Evolutionary conservation across 2,329 filamentous ascomycete genomes (phyloP), one percentile per base, ranked within the genome.

Genomic region (Fusarium robinianum): DNA sequence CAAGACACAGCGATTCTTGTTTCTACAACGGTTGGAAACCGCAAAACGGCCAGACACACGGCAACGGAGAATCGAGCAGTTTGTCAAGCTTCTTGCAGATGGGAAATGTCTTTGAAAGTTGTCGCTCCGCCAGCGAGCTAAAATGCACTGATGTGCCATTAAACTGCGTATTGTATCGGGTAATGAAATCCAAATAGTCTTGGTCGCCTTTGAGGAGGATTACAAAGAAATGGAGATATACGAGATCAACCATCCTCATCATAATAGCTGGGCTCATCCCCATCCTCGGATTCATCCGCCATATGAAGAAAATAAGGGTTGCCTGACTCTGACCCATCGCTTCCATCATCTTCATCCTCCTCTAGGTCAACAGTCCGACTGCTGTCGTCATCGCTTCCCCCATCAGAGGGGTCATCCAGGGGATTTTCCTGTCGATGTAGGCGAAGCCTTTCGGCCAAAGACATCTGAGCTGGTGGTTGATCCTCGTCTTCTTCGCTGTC

Each of bases 1-100:
- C 14, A 75, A 68, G 55, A 65, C 68, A 5, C 70, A 75, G 41
- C 63, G 72, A 5, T 81, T 75, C 57, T 32, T 67, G 0, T 72
- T 79, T 10, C 52, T 80, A 4, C 68, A 67, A 55, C 64, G 73
- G 11, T 53, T 80, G 10, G 64, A 73, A 49, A 77, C 70, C 6
- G 67, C 69, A 24, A 72, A 66, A 51, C 60, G 51, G 15, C 59
- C 56, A 0, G 70, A 69, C 25, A 73, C 65, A 19, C 57, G 68
- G 15, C 51, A 48, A 41, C 61, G 61, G 27, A 65, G 67, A 42
- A 74, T 79, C 16, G 63, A 60, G 17, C 63, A 72, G 32, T 67
- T 72, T 55, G 67, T 78, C 2, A 53, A 60, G 7, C 53, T 72
- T 24, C 62, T 78, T 3, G 67, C 64, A 0, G 58, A 49, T 12